Base-by-base conservation (phyloP, 345 rosid species). In the Trapa incisa region DNA sequence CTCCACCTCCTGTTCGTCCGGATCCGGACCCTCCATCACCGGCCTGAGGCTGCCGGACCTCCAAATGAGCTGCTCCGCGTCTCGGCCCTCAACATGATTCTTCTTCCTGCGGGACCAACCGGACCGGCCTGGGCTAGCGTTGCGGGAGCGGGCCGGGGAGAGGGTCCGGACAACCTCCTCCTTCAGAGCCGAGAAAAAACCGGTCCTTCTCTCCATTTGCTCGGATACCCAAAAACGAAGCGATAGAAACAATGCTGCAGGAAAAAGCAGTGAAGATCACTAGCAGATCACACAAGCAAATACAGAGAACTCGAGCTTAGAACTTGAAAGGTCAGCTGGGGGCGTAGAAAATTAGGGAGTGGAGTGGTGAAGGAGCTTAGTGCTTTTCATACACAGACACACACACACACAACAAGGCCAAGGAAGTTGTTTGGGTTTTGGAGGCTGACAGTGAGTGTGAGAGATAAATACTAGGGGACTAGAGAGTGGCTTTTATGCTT, bases 21-120 rank as follows among this genome's bases (percentile, higher is more conserved):
- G 96, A 83, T 89, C 93, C 37, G 99, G 97, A 41, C 99, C 99
- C 68, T 91, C 97, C 85, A 94, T 87, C 43, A 87, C 67, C 6
- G 93, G 90, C 37, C 87, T 76, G 61, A 87, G 66, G 64, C 86
- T 86, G 69, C 91, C 89, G 71, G 97, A 87, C 84, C 93, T 91
- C 82, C 77, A 83, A 22, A 86, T 75, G 71, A 77, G 71, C 15
- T 33, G 67, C 74, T 87, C 93, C 65, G 84, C 72, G 36, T 77
- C 67, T 75, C 76, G 75, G 74, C 67, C 70, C 42, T 77, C 73
- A 15, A 61, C 72, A 57, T 64, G 36, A 63, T 70, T 67, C 73
- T 72, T 72, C 61, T 87, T 91, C 67, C 75, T 87, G 9, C 85
- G 78, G 76, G 39, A 86, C 82, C 57, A 75, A 62, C 47, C 70